Percentiles rank a stretch among this genome's conserved stretches.
Conservation (phyloP, 2,329 filamentous ascomycete genomes). For the Rhinocladiella mackenziei region DNA sequence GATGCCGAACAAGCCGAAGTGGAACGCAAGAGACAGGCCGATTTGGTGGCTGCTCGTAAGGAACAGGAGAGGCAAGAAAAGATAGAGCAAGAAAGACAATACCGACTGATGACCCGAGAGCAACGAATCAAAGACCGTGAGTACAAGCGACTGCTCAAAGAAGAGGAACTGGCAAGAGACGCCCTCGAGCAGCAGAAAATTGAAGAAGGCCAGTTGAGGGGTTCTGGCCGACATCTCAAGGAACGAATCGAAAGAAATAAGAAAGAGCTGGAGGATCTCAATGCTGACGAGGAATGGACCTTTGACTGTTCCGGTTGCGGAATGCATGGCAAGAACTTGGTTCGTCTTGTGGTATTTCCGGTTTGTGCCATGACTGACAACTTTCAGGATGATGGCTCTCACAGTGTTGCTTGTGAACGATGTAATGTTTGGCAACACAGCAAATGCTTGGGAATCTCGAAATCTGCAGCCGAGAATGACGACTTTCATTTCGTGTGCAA, state of each 20-base stretch:
- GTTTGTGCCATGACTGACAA: constrained; percentile 27
- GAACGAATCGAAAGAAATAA: constrained; percentile 76
- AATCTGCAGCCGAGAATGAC: constrained; percentile 73
- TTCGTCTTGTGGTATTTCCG: constrained; percentile 34
- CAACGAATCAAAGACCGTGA: constrained; percentile 83
- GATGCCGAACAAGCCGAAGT: constrained; percentile 69
- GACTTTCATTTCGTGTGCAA: constrained; percentile 85
- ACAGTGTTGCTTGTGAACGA: constrained; percentile 87
- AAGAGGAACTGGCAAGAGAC: constrained; percentile 75
- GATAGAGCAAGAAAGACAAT: constrained; percentile 70
- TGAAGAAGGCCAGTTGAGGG: constrained; percentile 54
- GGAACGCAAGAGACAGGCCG: constrained; percentile 60
- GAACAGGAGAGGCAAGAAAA: constrained; percentile 60
- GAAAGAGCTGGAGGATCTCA: constrained; percentile 69
- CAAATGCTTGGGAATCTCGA: constrained; percentile 76
- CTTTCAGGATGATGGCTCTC: constrained; percentile 75
- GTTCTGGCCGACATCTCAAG: constrained; percentile 76
- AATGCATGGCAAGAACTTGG: constrained; percentile 74
- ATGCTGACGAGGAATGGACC: constrained; percentile 78
- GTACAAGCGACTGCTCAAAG: constrained; percentile 72
- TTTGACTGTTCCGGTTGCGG: constrained; percentile 91
- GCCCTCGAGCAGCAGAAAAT: constrained; percentile 68
- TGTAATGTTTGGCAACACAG: constrained; percentile 98
- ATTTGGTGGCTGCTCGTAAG: constrained; percentile 59
- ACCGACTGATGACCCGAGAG: constrained; percentile 76